Conservation (phyloP, 2,329 filamentous ascomycete genomes). For the Neurospora crassa region DNA sequence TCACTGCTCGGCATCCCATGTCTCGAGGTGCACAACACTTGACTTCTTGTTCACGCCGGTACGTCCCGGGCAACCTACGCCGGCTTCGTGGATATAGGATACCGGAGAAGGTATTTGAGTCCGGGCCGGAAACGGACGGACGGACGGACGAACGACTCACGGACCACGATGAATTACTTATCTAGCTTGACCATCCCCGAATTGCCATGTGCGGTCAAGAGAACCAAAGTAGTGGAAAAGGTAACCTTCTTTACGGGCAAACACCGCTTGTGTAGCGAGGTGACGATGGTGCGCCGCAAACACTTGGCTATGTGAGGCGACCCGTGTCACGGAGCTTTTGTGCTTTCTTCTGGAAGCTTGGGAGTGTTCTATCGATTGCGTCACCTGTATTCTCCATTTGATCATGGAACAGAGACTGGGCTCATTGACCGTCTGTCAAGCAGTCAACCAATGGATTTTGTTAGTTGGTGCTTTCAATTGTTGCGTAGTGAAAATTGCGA, state of each 20-base stretch:
- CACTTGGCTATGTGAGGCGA: neutral
- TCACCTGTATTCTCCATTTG: neutral
- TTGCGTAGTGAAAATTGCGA: neutral
- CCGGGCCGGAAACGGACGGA: neutral
- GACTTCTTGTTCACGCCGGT: neutral
- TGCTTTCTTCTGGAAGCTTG: neutral
- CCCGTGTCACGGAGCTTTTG: neutral
- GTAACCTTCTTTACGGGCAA: neutral
- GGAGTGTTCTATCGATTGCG: neutral
- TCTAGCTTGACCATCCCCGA: neutral
- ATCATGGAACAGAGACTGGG: too few species aligned
- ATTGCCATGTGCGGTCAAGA: neutral
- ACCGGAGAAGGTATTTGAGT: neutral
- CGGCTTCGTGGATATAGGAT: neutral
- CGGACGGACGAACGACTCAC: neutral
- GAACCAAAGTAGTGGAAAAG: neutral
- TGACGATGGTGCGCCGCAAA: neutral
- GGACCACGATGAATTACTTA: neutral
- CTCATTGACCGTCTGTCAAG: neutral
- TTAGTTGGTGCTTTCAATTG: too few species aligned
- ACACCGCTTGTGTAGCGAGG: neutral
- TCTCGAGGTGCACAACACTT: neutral
- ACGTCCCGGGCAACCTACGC: neutral
- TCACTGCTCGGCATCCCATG: neutral
- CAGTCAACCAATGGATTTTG: too few species aligned